Base-by-base conservation (phyloP, 192 early-diverging fungal species). In the Lobosporangium transversale region DNA sequence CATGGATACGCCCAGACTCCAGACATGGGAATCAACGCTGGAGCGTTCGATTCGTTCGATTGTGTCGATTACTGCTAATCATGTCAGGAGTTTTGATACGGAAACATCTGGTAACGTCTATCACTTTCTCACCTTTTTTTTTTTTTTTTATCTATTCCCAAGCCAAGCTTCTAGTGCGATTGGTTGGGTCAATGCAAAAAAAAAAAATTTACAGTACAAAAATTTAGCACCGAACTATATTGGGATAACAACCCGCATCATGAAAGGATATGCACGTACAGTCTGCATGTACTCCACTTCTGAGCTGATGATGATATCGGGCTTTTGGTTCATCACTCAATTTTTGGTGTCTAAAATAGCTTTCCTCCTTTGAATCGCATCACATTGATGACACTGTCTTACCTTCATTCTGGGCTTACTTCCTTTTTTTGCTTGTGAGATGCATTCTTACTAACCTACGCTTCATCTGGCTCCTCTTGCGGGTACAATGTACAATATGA, bases 1-100 rank as follows among this genome's bases (percentile, higher is more conserved):
- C 14, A 40, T 40, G 14, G 57, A 69, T 24, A 65, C 66, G 2
- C 66, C 68, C 18, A 68, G 55, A 47, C 18, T 70, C 37, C 57
- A 62, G 20, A 80, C 83, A 1, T 93, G 92, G 92, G 88, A 93
- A 76, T 80, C 82, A 2, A 93, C 89, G 26, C 75, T 93, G 35
- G 89, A 92, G 67, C 79, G 81, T 8, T 88, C 92, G 12, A 91
- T 92, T 42, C 85, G 82, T 21, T 89, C 92, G n/a, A 90, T 93
- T 51, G 87, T 93, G 1, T 91, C 92, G 15, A 91, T 93, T 58
- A 90, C 90, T 62, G 88, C 89, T 11, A 90, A 87, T 53, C 88
- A 89, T 81, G 92, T 93, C 58, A 79, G 89, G 37, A 89, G 87
- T 43, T 93, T 93, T 64, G 92, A 93, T 66, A 91, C 92, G 0